Percentiles rank a stretch among this genome's conserved stretches.
These are phyloP conservation scores for Cytospora piceae DNA, from an alignment of 2,329 filamentous ascomycete genomes.

Conservation along the genomic window DNA sequence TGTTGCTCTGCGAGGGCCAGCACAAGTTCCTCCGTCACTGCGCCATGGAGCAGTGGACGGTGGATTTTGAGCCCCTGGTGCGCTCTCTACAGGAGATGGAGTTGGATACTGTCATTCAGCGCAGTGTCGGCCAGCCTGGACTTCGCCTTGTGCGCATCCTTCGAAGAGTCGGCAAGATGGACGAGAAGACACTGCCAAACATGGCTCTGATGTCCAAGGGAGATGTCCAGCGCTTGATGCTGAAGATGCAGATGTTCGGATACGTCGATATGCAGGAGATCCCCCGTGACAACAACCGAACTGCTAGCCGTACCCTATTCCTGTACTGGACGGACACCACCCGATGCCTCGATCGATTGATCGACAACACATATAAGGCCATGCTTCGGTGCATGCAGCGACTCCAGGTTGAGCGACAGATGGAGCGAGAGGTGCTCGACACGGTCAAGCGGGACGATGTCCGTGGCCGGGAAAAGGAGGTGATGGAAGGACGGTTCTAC, in stretches of 20 bases:
- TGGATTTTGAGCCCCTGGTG: slow-evolving; percentile 78
- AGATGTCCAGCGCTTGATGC: slow-evolving; percentile 82
- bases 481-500: slow-evolving; percentile 75
- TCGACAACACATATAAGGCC: slow-evolving; percentile 85
- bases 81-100: slow-evolving; percentile 74
- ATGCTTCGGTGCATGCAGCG: slow-evolving; percentile 87
- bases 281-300: slow-evolving; percentile 80
- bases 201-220: slow-evolving; percentile 82
- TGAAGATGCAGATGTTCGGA: slow-evolving; percentile 82
- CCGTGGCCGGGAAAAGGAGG: slow-evolving; percentile 79
- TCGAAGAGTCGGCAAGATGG: slow-evolving; percentile 85
- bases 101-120: slow-evolving; percentile 79
- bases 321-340: slow-evolving; percentile 89
- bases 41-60: slow-evolving; percentile 76
- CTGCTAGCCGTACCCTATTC: slow-evolving; percentile 83
- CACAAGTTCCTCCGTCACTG: slow-evolving; percentile 71
- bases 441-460: slow-evolving; percentile 88
- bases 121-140: slow-evolving; percentile 75
- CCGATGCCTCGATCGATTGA: slow-evolving; percentile 68
- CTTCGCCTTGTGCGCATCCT: slow-evolving; percentile 86
- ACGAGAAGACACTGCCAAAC: slow-evolving; percentile 85
- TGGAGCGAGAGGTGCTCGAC: slow-evolving; percentile 72
- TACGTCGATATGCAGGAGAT: slow-evolving; percentile 93
- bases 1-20: slow-evolving; percentile 70
- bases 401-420: slow-evolving; percentile 73